Base-by-base conservation (phyloP, 78 protist species). In the Polysphondylium violaceum region DNA sequence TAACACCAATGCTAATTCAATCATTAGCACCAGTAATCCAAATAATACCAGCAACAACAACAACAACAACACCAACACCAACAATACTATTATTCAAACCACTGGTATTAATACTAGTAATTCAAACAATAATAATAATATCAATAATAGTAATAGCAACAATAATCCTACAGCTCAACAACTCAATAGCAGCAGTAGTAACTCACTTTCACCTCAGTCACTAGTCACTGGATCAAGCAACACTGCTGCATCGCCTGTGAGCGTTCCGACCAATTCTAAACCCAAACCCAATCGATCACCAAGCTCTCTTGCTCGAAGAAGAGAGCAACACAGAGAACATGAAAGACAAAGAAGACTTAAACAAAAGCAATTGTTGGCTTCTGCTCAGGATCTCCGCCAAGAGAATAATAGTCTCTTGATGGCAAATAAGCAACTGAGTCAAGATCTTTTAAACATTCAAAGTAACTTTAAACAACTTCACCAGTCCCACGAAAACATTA, bases 271-370 rank as follows among this genome's bases (percentile, higher is more conserved):
- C 53, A 65, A 65, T 17, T 50, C 75, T 51, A 79, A 79, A 31
- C 77, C 76, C 40, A 79, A 79, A 35, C 89, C 89, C 44, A 67
- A 64, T 40, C 7, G 89, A 55, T 79, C 89, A 1, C 89, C 89
- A 36, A 79, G 69, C 33, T 79, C 89, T 0, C 25, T 79, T 1
- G 89, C 89, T 0, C 25, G 63, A 23, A 29, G 89, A 31, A 51
- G 89, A 23, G 89, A 79, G 41, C 89, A 79, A 55, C 89, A 79
- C 29, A 29, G 89, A 9, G 89, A 79, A 29, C 89, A 79, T 55
- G 89, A 79, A 56, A 40, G 89, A 36, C 89, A 79, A 58, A 47
- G 89, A 38, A 47, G 89, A 23, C 23, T 79, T 35, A 79, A 79
- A 40, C 89, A 79, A 68, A 79, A 79, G 27, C 89, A 79, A 40